A percentile compares a stretch with the other conserved stretches of the same genome.
Conservation (phyloP, 164 flowering plant genomes). For the Nymphaea colorata region DNA sequence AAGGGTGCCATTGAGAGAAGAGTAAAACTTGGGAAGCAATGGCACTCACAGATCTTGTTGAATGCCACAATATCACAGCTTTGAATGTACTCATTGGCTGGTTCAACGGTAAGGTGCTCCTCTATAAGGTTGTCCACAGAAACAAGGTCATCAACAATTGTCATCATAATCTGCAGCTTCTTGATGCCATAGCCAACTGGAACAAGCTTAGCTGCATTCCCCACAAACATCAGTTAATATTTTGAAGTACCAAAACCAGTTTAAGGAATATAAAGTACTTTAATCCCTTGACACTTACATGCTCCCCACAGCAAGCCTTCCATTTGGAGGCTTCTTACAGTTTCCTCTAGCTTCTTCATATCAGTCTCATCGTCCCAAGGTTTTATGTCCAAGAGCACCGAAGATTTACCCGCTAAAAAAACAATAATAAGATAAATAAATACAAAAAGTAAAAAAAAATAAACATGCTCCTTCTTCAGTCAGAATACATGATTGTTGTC, state of each 20-base stretch:
- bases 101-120: constrained; percentile 68
- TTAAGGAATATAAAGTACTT: too few species aligned
- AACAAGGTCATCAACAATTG: constrained; percentile 87
- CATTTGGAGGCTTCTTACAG: constrained; percentile 55
- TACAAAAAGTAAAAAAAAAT: too few species aligned
- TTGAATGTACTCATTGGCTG: constrained; percentile 75
- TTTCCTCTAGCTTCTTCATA: constrained; percentile 81
- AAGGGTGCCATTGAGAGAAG: too few species aligned
- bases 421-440: not conserved
- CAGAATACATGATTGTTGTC: too few species aligned
- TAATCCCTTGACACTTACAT: constrained; percentile 6
- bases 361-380: constrained; percentile 97
- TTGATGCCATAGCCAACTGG: constrained; percentile 90
- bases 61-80: constrained; percentile 95
- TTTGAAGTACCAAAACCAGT: too few species aligned
- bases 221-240: too few species aligned
- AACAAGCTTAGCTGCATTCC: constrained; percentile 60
- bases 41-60: constrained; percentile 52
- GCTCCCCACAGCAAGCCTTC: constrained; percentile 44
- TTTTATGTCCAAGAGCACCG: constrained; percentile 73
- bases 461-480: too few species aligned
- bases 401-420: constrained; percentile 82
- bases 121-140: constrained; percentile 75
- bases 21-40: too few species aligned
- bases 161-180: constrained; percentile 82